Percentiles rank a stretch among this genome's conserved stretches.
These are phyloP conservation scores for Aschersonia sp. DNA, from an alignment of 2,329 filamentous ascomycete genomes.

Conservation along the genomic window DNA sequence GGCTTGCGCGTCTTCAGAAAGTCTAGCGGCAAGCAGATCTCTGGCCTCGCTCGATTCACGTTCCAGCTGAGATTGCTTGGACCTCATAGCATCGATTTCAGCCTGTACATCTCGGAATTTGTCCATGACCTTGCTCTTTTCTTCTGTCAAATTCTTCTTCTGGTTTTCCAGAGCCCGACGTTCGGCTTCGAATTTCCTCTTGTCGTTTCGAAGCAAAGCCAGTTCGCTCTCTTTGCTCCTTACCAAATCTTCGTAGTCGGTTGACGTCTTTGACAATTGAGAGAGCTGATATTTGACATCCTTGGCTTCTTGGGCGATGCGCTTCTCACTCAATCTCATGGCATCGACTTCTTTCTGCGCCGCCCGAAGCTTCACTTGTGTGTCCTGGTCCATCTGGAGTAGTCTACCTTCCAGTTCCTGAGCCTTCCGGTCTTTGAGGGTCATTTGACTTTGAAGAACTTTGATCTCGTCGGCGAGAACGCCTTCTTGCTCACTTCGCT, in stretches of 20 bases:
- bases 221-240: constrained; percentile 90
- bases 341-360: constrained; percentile 69
- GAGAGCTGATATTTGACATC: constrained; percentile 74
- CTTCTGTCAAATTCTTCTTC: constrained; percentile 51
- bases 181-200: constrained; percentile 71
- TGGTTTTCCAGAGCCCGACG: constrained; percentile 67
- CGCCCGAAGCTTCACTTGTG: constrained; percentile 68
- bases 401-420: constrained; percentile 77
- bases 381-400: constrained; percentile 73
- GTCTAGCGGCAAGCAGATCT: constrained; percentile 69
- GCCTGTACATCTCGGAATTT: constrained; percentile 76
- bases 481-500: constrained; percentile 64
- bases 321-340: constrained; percentile 59
- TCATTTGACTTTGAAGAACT: constrained; percentile 81
- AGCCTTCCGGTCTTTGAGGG: constrained; percentile 77
- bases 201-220: constrained; percentile 68
- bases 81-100: constrained; percentile 73
- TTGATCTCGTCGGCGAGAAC: constrained; percentile 71
- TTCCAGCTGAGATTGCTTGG: constrained; percentile 71
- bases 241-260: constrained; percentile 88
- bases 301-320: constrained; percentile 66
- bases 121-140: constrained; percentile 65
- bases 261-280: constrained; percentile 79
- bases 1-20: constrained; percentile 80
- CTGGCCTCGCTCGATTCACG: constrained; percentile 84